A percentile compares a stretch with the other conserved stretches of the same genome.
Conservation (phyloP, 140 eudicot genomes). For the Ambrosia hybrid region DNA sequence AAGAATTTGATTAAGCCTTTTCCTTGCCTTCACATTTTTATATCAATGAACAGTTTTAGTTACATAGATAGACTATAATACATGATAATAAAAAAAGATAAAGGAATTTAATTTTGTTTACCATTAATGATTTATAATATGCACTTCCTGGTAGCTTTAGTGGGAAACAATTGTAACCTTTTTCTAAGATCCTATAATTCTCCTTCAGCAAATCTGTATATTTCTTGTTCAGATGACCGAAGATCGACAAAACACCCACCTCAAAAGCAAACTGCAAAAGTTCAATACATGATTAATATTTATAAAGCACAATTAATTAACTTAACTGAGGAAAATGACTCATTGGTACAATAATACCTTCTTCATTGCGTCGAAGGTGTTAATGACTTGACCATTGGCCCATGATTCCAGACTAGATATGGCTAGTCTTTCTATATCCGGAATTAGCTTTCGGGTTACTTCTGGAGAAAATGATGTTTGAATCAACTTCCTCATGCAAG, state of each 20-base stretch:
- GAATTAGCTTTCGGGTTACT: conserved; percentile 50
- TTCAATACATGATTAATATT: not conserved
- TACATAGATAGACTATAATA: not conserved
- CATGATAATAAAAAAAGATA: not conserved
- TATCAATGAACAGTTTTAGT: not conserved
- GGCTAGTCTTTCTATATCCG: conserved; percentile 63
- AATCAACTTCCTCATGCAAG: conserved; percentile 67
- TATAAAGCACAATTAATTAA: not conserved
- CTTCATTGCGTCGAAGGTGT: conserved; percentile 66
- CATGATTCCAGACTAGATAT: conserved; percentile 58
- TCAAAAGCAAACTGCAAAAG: conserved; percentile 68
- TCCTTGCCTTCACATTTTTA: conserved; percentile 58
- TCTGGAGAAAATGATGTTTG: conserved; percentile 66
- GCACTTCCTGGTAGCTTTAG: conserved; percentile 77
- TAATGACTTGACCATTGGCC: conserved; percentile 46
- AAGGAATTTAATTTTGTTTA: conserved; percentile 18
- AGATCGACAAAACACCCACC: conserved; percentile 76
- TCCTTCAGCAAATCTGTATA: conserved; percentile 51
- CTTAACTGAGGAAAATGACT: not conserved
- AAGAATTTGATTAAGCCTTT: conserved; percentile 55
- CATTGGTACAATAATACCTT: conserved; percentile 40
- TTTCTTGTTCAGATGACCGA: conserved; percentile 51
- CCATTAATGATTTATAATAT: conserved; percentile 67
- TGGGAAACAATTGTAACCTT: conserved; percentile 87
- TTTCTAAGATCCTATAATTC: conserved; percentile 65